These are phyloP conservation scores for Wickerhamiella spandovensis DNA, from an alignment of 805 yeast genomes.

Conservation along the genomic window DNA sequence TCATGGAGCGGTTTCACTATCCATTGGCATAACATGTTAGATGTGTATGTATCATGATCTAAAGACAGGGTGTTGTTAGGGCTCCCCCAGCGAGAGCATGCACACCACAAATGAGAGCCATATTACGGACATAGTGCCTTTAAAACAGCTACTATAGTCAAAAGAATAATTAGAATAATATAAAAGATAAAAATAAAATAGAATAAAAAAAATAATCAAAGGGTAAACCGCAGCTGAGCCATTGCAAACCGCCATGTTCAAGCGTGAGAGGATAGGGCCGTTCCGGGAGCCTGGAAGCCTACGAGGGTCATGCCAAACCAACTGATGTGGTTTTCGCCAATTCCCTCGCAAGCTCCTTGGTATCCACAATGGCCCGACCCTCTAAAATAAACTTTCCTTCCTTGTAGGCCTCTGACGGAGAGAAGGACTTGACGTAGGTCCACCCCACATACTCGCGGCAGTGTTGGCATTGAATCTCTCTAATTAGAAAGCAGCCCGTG, in stretches of 20 bases:
- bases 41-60: too few relatives aligned
- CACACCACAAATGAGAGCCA: too few relatives aligned
- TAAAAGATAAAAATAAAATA: background rate
- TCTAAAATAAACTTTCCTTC: constrained; percentile 51
- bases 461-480: constrained; percentile 42
- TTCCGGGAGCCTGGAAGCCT: too few relatives aligned
- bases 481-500: constrained; percentile 45
- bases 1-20: too few relatives aligned
- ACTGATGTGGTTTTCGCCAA: background rate
- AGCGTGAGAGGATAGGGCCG: background rate
- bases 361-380: constrained; percentile 10
- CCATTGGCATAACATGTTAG: too few relatives aligned
- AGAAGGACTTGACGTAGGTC: constrained; percentile 42
- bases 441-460: constrained; percentile 47
- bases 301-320: background rate
- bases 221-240: background rate
- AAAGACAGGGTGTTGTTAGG: too few relatives aligned
- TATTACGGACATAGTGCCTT: too few relatives aligned
- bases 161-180: background rate
- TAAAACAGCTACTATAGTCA: too few relatives aligned
- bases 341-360: background rate
- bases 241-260: background rate
- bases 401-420: constrained; percentile 38
- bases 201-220: background rate
- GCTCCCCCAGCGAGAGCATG: too few relatives aligned